Evolutionary conservation across 345 rosid species (phyloP).

Genomic region (Nephelium lappaceum): DNA sequence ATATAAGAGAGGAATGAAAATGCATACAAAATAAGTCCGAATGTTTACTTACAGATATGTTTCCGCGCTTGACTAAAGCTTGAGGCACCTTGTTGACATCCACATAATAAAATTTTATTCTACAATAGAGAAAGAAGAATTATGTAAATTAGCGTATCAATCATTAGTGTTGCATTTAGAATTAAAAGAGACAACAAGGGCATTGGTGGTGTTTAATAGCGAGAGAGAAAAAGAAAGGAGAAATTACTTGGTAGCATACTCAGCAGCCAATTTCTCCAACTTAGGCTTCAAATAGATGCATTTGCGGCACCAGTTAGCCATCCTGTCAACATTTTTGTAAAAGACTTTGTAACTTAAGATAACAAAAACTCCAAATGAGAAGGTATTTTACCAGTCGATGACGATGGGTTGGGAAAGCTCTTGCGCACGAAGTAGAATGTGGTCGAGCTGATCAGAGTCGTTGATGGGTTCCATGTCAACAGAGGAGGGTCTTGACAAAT

Average conservation of each 20-base stretch:
- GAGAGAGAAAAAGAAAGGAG: not conserved
- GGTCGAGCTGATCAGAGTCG: slow-evolving; percentile 70
- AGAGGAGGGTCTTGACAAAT: slow-evolving; percentile 53
- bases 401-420: slow-evolving; percentile 71
- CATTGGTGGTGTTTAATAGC: not conserved
- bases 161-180: too few relatives aligned
- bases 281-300: slow-evolving; percentile 95
- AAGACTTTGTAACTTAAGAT: not conserved
- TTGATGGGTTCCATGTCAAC: slow-evolving; percentile 78
- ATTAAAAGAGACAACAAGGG: too few relatives aligned
- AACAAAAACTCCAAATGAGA: not conserved
- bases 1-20: not conserved
- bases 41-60: slow-evolving; percentile 58
- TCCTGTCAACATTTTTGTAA: slow-evolving; percentile 44
- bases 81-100: slow-evolving; percentile 90
- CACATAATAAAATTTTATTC: slow-evolving; percentile 76
- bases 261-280: slow-evolving; percentile 83
- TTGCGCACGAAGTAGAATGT: slow-evolving; percentile 55
- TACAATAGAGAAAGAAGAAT: slow-evolving; percentile 17
- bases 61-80: slow-evolving; percentile 80
- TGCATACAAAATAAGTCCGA: not conserved
- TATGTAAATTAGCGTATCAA: not conserved
- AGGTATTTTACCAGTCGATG: slow-evolving; percentile 67
- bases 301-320: slow-evolving; percentile 98
- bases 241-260: slow-evolving; percentile 48